Conservation (phyloP, 768 basidiomycete species). For the Phanerochaete sordida region DNA sequence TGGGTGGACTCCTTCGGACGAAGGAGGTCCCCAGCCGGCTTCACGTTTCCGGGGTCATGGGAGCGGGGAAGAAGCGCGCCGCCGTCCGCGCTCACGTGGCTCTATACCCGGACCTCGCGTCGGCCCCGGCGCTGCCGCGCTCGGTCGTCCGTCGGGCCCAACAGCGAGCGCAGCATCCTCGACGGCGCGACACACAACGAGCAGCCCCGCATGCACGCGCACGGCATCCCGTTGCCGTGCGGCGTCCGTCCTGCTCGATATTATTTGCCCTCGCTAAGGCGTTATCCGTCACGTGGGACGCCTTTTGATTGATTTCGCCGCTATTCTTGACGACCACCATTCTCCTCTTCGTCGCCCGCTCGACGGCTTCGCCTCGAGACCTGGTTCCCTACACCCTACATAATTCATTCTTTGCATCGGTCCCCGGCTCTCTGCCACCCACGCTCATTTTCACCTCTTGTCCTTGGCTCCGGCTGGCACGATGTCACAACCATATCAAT, state of each 20-base stretch:
- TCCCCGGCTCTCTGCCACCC: constrained; percentile 10
- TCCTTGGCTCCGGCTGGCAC: constrained; percentile 9
- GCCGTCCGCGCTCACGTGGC: constrained; percentile 3
- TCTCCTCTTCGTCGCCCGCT: neutral
- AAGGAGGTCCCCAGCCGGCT: neutral
- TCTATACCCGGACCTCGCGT: neutral
- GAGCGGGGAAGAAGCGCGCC: neutral
- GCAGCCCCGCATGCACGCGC: neutral
- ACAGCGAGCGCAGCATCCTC: neutral
- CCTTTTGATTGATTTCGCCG: neutral
- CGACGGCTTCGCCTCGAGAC: constrained; percentile 2
- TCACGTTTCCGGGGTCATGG: constrained; percentile 2
- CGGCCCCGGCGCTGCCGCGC: neutral
- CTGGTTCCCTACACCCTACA: constrained; percentile 1
- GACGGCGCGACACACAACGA: neutral
- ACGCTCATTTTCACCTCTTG: constrained; percentile 11
- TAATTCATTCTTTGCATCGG: neutral
- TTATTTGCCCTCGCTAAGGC: neutral
- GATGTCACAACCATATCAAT: constrained; percentile 4
- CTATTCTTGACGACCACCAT: constrained; percentile 4
- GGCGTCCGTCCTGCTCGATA: neutral
- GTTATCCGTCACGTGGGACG: neutral
- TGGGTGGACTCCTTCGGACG: neutral
- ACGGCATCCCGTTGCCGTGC: neutral
- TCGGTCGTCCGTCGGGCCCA: neutral